Evolutionary conservation across 179 eudicot species (phyloP).

Genomic region (Actinidia arguta): DNA sequence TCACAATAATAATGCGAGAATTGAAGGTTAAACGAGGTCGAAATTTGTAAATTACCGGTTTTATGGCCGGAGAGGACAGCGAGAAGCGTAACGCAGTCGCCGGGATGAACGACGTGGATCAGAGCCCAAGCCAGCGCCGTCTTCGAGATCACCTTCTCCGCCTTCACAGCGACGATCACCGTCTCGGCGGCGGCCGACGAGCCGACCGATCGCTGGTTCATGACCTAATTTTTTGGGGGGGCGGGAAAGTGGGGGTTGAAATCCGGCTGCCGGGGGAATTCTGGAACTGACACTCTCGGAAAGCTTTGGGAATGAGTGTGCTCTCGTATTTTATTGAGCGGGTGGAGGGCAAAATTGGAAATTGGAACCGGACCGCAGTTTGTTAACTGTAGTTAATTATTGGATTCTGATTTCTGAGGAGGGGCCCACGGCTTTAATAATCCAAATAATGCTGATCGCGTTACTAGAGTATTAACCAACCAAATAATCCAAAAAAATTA

Average conservation of each 20-base stretch:
- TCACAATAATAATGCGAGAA: background rate
- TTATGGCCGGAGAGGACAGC: constrained; percentile 42
- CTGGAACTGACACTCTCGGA: background rate
- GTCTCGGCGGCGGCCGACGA: constrained; percentile 37
- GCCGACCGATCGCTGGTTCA: constrained; percentile 2
- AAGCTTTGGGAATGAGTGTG: background rate
- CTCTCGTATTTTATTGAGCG: background rate
- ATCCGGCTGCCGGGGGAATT: background rate
- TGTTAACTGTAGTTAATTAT: background rate
- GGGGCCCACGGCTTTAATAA: background rate
- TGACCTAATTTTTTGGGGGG: constrained; percentile 33
- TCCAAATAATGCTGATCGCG: no score
- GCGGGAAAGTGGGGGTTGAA: constrained; percentile 39
- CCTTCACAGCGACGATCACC: constrained; percentile 84
- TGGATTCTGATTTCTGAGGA: background rate
- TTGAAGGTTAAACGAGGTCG: background rate
- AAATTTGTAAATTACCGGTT: background rate
- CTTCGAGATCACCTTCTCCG: constrained; percentile 66
- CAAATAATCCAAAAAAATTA: no score
- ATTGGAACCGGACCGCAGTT: background rate
- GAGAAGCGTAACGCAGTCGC: constrained; percentile 75
- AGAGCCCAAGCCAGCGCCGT: constrained; percentile 84
- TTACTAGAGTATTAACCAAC: no score
- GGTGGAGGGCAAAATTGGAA: background rate
- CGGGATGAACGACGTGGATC: constrained; percentile 75